Base-by-base conservation (phyloP, 1,284 basidiomycete genomes). In the Schizopora paradoxa region DNA sequence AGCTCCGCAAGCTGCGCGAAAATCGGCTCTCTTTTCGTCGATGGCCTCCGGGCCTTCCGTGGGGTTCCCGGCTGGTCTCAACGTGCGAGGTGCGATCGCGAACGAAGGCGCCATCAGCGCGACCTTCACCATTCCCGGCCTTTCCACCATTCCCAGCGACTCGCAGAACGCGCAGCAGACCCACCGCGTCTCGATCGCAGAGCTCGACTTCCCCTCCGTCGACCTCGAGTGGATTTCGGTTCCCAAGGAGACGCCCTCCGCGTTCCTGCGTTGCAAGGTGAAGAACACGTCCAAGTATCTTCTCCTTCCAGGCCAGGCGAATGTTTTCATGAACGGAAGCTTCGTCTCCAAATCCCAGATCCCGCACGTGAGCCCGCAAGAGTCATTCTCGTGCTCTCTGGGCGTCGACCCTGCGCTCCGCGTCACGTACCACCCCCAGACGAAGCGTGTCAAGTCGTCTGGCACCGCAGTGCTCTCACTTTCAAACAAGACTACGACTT, bases 371-470 rank as follows among this genome's bases (percentile, higher is more conserved):
- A 27, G 40, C 8, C 54, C 55, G 5, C 49, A 54, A n/a, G 57
- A 58, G 27, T 45, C 25, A 1, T 58, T 57, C 51, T 28, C 49
- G 13, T 34, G 41, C 19, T 56, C 54, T 11, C 41, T 58, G 10
- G 56, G 57, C 8, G 50, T 53, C 14, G 56, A 58, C 32, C 26
- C 49, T 13, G 45, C 48, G 1, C 31, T 58, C 3, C 51, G 48
- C n/a, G 42, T 60, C 11, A 57, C 54, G 3, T 59, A 58, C 39
- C 56, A 56, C 19, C 48, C 56, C 3, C 47, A 49, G 13, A 54
- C 45, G 33, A 53, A 49, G 39, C 51, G 47, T 7, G 43, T 40
- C 6, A 54, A 40, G 6, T 41, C 43, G 4, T 46, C 41, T 25
- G 36, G 45, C 28, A 19, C 49, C 18, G 19, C 14, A 8, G 21